A percentile compares a stretch with the other conserved stretches of the same genome.
Conservation (phyloP, 441 rosid genomes). For the Manihot esculenta region DNA sequence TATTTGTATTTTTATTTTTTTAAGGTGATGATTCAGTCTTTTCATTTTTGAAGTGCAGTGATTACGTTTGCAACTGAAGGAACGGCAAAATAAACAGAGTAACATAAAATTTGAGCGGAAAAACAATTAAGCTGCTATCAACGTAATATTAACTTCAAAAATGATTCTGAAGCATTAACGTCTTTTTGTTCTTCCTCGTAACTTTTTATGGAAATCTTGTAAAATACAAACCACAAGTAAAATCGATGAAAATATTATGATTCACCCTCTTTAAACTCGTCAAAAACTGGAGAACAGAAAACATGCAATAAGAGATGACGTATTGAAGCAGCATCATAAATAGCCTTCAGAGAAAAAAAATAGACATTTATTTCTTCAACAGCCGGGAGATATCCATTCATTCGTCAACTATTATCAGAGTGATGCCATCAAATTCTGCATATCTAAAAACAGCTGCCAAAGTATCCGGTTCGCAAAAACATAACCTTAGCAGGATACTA, state of each 20-base stretch:
- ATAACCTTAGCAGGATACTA: neutral
- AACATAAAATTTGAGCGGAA: too few relatives aligned
- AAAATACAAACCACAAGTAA: neutral
- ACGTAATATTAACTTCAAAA: neutral
- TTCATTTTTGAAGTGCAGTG: too few relatives aligned
- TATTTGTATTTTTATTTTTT: too few relatives aligned
- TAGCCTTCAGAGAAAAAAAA: conserved; percentile 1
- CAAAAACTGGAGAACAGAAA: neutral
- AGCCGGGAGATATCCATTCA: conserved; percentile 9
- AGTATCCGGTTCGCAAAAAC: neutral
- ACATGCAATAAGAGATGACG: neutral
- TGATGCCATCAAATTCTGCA: conserved; percentile 17
- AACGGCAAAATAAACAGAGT: too few relatives aligned
- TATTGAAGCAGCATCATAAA: neutral
- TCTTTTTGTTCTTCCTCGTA: neutral
- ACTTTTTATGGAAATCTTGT: neutral
- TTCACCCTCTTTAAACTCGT: neutral
- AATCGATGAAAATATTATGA: neutral
- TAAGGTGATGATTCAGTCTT: too few relatives aligned
- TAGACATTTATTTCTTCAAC: neutral
- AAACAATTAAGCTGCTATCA: too few relatives aligned
- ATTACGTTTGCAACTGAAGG: too few relatives aligned
- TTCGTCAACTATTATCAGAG: conserved; percentile 9
- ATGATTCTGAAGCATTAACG: neutral
- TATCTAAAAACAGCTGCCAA: conserved; percentile 12